These are phyloP conservation scores for Penicillium sclerotigenum DNA, from an alignment of 2,329 filamentous ascomycete genomes.

Conservation along the genomic window DNA sequence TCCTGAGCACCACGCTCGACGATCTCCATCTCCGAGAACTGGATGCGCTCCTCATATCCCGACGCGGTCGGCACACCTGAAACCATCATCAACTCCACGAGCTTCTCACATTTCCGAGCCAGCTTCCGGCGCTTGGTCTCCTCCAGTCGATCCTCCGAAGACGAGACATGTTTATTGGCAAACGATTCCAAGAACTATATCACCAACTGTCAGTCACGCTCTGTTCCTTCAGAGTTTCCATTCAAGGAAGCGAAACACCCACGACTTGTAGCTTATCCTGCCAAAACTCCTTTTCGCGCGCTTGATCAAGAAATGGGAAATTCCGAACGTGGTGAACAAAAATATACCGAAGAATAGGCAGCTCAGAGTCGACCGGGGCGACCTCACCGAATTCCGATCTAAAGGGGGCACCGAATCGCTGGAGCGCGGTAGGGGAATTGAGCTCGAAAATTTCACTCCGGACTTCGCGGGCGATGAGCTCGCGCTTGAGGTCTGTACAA, in stretches of 20 bases:
- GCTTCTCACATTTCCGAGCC: constrained; percentile 86
- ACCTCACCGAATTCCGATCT: constrained; percentile 89
- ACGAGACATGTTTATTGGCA: constrained; percentile 93
- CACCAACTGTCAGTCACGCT: constrained; percentile 2
- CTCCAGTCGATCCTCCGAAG: constrained; percentile 90
- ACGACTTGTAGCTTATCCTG: constrained; percentile 95
- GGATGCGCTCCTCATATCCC: constrained; percentile 94
- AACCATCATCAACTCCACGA: constrained; percentile 99
- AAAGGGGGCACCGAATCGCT: constrained; percentile 93
- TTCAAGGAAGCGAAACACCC: constrained; percentile 41
- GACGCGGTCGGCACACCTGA: constrained; percentile 93
- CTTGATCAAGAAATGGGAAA: constrained; percentile 95
- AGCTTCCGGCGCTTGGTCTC: constrained; percentile 93
- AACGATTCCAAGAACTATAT: constrained; percentile 90
- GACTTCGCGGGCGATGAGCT: constrained; percentile 87
- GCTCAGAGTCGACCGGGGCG: constrained; percentile 85
- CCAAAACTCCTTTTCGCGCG: constrained; percentile 98
- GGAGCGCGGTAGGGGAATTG: constrained; percentile 89
- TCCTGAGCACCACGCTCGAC: constrained; percentile 92
- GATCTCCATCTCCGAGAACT: constrained; percentile 94
- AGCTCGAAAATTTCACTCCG: constrained; percentile 87
- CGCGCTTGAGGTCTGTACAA: constrained; percentile 80
- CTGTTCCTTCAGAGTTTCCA: not conserved
- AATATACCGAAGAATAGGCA: constrained; percentile 91
- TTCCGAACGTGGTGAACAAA: constrained; percentile 98